Conservation (phyloP, 805 yeast genomes). For the Ascoidea rubescens region DNA sequence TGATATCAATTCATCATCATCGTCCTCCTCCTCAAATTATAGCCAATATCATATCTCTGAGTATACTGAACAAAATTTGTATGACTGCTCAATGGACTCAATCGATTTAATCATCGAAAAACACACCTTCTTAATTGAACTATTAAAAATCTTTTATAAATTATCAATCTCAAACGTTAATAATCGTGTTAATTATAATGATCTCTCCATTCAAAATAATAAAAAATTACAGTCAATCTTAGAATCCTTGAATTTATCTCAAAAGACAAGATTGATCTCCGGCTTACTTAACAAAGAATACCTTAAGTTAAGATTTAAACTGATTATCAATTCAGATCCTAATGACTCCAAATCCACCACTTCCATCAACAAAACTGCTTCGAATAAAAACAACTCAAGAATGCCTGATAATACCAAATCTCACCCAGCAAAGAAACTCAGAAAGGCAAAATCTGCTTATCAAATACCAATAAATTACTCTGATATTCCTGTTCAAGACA, state of each 20-base stretch:
- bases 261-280: not conserved
- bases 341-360: not conserved
- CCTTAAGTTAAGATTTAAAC: no score
- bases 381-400: no score
- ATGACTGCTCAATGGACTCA: conserved; percentile 5
- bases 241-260: not conserved
- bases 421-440: not conserved
- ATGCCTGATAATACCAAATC: not conserved
- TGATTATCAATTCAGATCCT: not conserved
- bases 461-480: not conserved
- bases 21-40: conserved; percentile 1
- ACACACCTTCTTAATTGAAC: conserved; percentile 5
- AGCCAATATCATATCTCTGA: not conserved
- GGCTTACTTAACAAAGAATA: not conserved
- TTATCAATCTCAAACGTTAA: not conserved
- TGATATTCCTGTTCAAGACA: not conserved
- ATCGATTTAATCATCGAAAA: conserved; percentile 1
- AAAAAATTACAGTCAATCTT: not conserved
- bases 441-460: not conserved
- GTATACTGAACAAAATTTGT: conserved; percentile 4
- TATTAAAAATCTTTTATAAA: conserved; percentile 2
- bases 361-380: no score
- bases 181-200: not conserved
- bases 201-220: not conserved
- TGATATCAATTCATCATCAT: conserved; percentile 4